These are phyloP conservation scores for Solanum boliviense DNA, from an alignment of 257 asterid genomes.

Conservation along the genomic window DNA sequence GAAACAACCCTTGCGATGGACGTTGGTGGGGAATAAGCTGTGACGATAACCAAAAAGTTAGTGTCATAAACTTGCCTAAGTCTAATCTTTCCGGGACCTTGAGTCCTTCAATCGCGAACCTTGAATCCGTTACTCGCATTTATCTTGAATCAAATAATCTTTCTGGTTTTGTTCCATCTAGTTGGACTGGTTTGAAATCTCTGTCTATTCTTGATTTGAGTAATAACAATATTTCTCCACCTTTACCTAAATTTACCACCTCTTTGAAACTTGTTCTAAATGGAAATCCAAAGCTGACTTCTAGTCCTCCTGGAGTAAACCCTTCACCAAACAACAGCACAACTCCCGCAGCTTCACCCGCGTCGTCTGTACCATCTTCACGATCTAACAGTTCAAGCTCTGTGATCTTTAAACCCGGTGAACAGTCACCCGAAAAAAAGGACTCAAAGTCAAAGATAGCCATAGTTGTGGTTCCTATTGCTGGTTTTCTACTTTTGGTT, in stretches of 20 bases:
- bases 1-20: conserved; percentile 52
- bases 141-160: conserved; percentile 50
- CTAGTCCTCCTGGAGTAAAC: conserved; percentile 18
- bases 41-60: conserved; percentile 29
- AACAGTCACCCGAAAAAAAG: conserved; percentile 11
- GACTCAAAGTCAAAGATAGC: conserved; percentile 25
- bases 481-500: conserved; percentile 33
- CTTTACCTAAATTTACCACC: conserved; percentile 44
- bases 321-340: conserved; percentile 18
- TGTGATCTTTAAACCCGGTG: neutral
- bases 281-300: conserved; percentile 38
- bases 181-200: conserved; percentile 54
- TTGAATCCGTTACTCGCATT: conserved; percentile 48
- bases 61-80: conserved; percentile 41
- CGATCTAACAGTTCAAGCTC: conserved; percentile 9
- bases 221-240: conserved; percentile 57
- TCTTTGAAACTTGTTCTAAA: conserved; percentile 30
- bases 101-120: conserved; percentile 54
- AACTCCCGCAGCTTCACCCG: conserved; percentile 15
- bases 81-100: conserved; percentile 55
- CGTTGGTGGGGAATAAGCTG: conserved; percentile 75
- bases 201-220: conserved; percentile 51
- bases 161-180: conserved; percentile 50
- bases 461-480: conserved; percentile 42
- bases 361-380: conserved; percentile 11